Evolutionary conservation across 306 rosid genomes (phyloP), one percentile per base, ranked within the genome.

Genomic region (Fagus sylvatica): DNA sequence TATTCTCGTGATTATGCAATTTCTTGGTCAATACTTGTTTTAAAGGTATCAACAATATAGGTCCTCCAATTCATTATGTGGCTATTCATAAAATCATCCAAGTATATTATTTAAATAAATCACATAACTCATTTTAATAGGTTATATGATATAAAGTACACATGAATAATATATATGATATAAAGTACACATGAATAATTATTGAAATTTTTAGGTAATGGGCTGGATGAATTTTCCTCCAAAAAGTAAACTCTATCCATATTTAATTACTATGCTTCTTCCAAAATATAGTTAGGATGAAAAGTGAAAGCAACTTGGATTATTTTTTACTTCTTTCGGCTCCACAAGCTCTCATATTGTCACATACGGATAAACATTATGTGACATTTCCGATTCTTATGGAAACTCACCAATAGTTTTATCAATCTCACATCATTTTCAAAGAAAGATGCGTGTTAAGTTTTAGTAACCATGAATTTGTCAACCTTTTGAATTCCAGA

Each of bases 301-400:
- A 74, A 82, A 62, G 77, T 28, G 74, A 60, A 55, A 66, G 42
- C 46, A 19, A 51, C 6, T 2, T 40, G 81, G 74, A 76, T 74
- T 49, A 49, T 11, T 48, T 62, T 41, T 19, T 77, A 53, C 49
- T 54, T 30, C 77, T 22, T 53, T 74, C 36, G 49, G 53, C 64
- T 62, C 74, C 76, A 78, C 73, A 57, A 68, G 72, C 41, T 22
- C 17, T 13, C 42, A 3, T 36, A 15, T 10, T 46, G 51, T 65
- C 13, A 64, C 12, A 7, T 33, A 40, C 32, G 69, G 74, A 39
- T 13, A 53, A 32, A 49, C 32, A 72, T 42, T 2, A 64, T 34
- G 9, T 53, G 68, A 61, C 69, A 40, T 12, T 61, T 39, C 69
- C 22, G 41, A 30, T 16, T 65, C 43, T 13, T 7, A 76, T 65